These are phyloP conservation scores for Sarocladium brachiariae DNA, from an alignment of 2,329 filamentous ascomycete species.

Conservation along the genomic window DNA sequence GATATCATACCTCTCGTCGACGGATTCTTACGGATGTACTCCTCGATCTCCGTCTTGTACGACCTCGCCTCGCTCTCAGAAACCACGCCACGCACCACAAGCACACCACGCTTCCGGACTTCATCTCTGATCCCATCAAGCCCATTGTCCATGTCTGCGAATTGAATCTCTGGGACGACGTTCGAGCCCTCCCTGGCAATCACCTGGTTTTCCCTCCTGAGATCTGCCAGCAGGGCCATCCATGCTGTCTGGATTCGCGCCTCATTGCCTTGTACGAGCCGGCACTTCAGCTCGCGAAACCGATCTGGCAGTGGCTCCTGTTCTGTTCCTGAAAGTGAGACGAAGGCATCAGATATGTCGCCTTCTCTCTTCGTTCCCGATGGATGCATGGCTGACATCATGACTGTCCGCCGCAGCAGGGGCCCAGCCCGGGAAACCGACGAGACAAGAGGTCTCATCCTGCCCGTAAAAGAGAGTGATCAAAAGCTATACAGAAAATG, in stretches of 20 bases:
- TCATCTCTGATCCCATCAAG: conserved; percentile 34
- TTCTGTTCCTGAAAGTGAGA: conserved; percentile 45
- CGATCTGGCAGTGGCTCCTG: conserved; percentile 43
- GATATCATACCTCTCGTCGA: conserved; percentile 41
- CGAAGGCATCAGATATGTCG: conserved; percentile 56
- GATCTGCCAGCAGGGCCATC: conserved; percentile 36
- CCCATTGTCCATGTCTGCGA: conserved; percentile 33
- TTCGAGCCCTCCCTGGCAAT: conserved; percentile 37
- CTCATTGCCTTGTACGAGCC: conserved; percentile 43
- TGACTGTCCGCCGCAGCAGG: neutral
- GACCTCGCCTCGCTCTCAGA: conserved; percentile 54
- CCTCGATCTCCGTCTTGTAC: conserved; percentile 58
- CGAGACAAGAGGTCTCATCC: neutral
- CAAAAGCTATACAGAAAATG: too few relatives aligned
- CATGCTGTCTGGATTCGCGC: conserved; percentile 39
- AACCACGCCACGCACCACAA: conserved; percentile 60
- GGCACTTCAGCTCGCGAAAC: conserved; percentile 50
- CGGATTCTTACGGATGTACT: conserved; percentile 59
- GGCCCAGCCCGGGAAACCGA: neutral
- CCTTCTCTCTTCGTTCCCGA: conserved; percentile 43
- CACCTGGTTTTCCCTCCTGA: conserved; percentile 40
- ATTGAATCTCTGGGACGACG: conserved; percentile 48
- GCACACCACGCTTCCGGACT: conserved; percentile 51
- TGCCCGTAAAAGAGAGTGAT: too few relatives aligned
- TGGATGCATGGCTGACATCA: conserved; percentile 1